Evolutionary conservation across 2,329 filamentous ascomycete species (phyloP).

Genomic region (Ramichloridium luteum): DNA sequence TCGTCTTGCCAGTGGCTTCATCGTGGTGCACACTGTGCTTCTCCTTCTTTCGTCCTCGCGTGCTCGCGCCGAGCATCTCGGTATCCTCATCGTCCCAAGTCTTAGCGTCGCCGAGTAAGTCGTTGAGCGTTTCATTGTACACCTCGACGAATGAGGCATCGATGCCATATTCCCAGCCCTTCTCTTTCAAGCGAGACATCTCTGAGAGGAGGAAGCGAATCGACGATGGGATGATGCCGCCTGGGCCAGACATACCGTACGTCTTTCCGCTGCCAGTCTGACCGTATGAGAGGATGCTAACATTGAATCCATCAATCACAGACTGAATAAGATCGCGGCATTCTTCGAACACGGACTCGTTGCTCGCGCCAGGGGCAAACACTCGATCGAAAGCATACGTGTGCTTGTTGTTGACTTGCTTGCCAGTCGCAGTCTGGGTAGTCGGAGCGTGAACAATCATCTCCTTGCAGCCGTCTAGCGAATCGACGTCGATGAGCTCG

Average conservation of each 20-base stretch:
- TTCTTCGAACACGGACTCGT: conserved; percentile 83
- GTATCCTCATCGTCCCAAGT: conserved; percentile 42
- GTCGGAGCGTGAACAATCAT: conserved; percentile 74
- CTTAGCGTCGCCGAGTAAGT: conserved; percentile 63
- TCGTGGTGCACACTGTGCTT: conserved; percentile 88
- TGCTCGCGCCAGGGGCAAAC: conserved; percentile 65
- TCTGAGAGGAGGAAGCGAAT: conserved; percentile 90
- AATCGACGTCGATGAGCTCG: conserved; percentile 55
- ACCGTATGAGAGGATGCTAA: conserved; percentile 97
- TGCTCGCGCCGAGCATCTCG: conserved; percentile 9
- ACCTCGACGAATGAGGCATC: conserved; percentile 94
- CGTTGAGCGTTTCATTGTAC: conserved; percentile 94
- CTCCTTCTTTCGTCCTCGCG: conserved; percentile 43
- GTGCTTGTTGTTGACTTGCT: conserved; percentile 63
- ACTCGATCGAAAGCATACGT: conserved; percentile 89
- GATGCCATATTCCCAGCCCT: conserved; percentile 91
- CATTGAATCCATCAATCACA: conserved; percentile 92
- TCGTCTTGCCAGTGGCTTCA: conserved; percentile 66
- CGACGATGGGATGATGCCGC: conserved; percentile 91
- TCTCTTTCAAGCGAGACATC: conserved; percentile 68
- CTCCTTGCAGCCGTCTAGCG: conserved; percentile 71
- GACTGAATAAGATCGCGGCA: conserved; percentile 95
- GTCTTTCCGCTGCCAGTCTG: conserved; percentile 97
- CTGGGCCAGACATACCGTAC: conserved; percentile 78
- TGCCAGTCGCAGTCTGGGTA: conserved; percentile 68